phyloP scores from a whole-genome alignment of 495 filamentous ascomycete species.

The Xylaria castorea region DNA sequence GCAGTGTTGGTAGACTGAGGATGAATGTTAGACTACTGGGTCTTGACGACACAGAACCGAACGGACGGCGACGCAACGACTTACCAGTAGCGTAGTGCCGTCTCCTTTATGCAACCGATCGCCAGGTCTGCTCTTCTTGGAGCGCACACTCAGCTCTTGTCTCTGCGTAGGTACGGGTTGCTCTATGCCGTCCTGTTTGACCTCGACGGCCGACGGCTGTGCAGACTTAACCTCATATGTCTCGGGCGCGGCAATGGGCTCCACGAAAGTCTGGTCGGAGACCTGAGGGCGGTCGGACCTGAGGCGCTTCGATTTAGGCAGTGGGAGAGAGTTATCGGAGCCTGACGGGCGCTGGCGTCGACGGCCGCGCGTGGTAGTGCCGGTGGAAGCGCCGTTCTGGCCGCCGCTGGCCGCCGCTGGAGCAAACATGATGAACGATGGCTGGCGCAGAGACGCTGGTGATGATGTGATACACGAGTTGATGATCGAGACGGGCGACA shows the following conservation, averaged over 20 bases:
- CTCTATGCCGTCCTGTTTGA: constrained; percentile 55
- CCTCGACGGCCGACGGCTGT: constrained; percentile 47
- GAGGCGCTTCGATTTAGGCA: constrained; percentile 75
- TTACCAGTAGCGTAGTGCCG: constrained; percentile 68
- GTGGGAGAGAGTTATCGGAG: constrained; percentile 67
- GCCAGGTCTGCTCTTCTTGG: constrained; percentile 61
- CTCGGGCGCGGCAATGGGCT: constrained; percentile 53
- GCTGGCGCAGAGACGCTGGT: neutral
- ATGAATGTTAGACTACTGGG: constrained; percentile 30
- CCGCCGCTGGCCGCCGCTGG: constrained; percentile 56
- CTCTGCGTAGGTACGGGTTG: constrained; percentile 45
- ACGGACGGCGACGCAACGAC: constrained; percentile 35
- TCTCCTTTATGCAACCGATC: constrained; percentile 65
- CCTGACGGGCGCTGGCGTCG: constrained; percentile 71
- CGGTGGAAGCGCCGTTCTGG: constrained; percentile 43
- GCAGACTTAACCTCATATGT: constrained; percentile 56
- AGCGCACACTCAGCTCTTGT: constrained; percentile 67
- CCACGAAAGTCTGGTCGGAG: constrained; percentile 59
- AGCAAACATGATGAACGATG: constrained; percentile 66
- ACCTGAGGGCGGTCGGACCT: constrained; percentile 59
- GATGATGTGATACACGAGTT: constrained; percentile 19
- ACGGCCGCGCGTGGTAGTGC: constrained; percentile 64
- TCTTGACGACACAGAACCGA: constrained; percentile 1
- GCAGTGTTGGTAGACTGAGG: constrained; percentile 82
- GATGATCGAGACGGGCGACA: constrained; percentile 24